Evolutionary conservation across 2,329 filamentous ascomycete genomes (phyloP), one percentile per base, ranked within the genome.

Genomic region (Pseudopithomyces maydicus): DNA sequence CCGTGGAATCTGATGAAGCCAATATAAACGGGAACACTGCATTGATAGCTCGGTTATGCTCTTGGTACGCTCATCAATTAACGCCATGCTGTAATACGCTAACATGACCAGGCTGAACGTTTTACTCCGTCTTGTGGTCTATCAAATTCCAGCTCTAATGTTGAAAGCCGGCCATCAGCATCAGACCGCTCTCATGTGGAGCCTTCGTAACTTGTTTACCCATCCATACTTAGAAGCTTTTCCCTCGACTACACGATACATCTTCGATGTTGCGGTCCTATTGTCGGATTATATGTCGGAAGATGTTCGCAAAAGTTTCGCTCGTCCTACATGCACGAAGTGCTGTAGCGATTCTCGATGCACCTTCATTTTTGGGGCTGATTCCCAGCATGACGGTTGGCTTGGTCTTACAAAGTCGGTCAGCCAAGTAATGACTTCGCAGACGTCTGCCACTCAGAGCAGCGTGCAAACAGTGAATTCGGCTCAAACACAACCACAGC

Each of bases 251-350:
- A 65, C 73, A 1, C 77, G 81, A 55, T 74, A 77, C 56, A 62
- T 81, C 19, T 77, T 79, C 61, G 80, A 82, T 57, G 72, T 80
- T 6, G 73, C 78, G 15, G 70, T 76, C 1, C 59, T 73, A 20
- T 65, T 81, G 14, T 76, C 77, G 15, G 80, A 82, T 53, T 61
- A 65, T 26, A 61, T 82, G 5, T 70, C 77, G 0, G 71, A 77
- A 23, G 75, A 78, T 20, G 66, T 72, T 5, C 73, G 80, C 14
- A 64, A 63, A 12, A 74, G 66, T 54, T 62, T 78, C 38, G 49
- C 68, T 54, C 66, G 67, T 46, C 41, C 71, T 39, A 70, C 75
- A 32, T 60, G 59, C 26, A 57, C 53, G 22, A 70, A 65, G 48
- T 55, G 54, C 7, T 29, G 54, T 33, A 58, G 69, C 49, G 76